A percentile compares a stretch with the other conserved stretches of the same genome.
These are phyloP conservation scores for Myriosclerotinia scirpicola DNA, from an alignment of 2,329 filamentous ascomycete species.

Conservation along the genomic window DNA sequence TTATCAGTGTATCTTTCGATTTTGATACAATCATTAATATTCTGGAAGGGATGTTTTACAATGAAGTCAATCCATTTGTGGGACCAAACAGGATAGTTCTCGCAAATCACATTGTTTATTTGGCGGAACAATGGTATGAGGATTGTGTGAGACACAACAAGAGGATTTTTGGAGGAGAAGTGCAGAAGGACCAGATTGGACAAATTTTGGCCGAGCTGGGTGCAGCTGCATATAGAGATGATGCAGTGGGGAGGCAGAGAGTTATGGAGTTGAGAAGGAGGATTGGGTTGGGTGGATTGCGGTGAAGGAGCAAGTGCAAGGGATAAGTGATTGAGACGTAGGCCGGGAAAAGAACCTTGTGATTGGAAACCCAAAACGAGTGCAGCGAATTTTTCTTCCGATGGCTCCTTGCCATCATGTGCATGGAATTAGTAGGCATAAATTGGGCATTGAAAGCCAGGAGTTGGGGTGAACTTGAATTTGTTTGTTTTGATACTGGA, in stretches of 20 bases:
- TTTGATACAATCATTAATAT: conserved; percentile 61
- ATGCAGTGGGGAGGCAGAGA: conserved; percentile 43
- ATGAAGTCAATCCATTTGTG: conserved; percentile 63
- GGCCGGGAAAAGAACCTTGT: neutral
- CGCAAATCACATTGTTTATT: conserved; percentile 61
- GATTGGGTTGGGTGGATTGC: conserved; percentile 35
- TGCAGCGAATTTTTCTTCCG: neutral
- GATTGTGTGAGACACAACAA: conserved; percentile 55
- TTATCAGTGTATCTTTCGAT: conserved; percentile 61
- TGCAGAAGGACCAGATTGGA: conserved; percentile 46
- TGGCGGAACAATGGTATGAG: conserved; percentile 60
- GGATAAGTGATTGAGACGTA: neutral
- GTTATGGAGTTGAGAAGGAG: conserved; percentile 45
- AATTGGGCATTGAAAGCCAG: conserved; percentile 16
- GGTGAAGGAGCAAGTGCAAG: neutral
- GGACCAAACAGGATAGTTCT: conserved; percentile 57
- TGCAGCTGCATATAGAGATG: conserved; percentile 30
- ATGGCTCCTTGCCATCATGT: neutral
- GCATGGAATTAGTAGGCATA: conserved; percentile 1
- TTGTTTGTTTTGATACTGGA: conserved; percentile 4
- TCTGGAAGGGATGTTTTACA: conserved; percentile 66
- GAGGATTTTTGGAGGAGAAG: conserved; percentile 58
- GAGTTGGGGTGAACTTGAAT: conserved; percentile 17
- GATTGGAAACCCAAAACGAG: conserved; percentile 12
- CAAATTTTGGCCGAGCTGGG: conserved; percentile 14